Evolutionary conservation across 164 flowering plant genomes (phyloP), one percentile per base, ranked within the genome.

Genomic region (Litsea cubeba): DNA sequence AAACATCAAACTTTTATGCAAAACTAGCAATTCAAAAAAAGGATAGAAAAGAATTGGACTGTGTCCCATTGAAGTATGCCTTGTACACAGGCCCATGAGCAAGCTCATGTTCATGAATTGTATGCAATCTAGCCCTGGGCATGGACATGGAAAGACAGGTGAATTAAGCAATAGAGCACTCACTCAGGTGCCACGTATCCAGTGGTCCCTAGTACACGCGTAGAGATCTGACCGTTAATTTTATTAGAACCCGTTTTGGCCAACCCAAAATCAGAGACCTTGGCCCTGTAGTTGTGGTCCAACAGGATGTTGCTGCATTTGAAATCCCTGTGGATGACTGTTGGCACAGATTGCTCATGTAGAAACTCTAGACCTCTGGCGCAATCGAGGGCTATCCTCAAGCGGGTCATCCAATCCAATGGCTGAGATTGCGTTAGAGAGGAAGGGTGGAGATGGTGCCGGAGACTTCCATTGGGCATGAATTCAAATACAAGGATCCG

Each of bases 151-250:
- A 40, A 40, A 40, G 10, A 40, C 46, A 40, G 11, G 46, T 4
- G 46, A 40, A 40, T 40, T 40, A 24, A 24, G 28, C 17, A 62
- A 46, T 28, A 17, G 72, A 6, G 12, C 12, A 90, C 99, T 89
- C 71, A 95, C 99, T 95, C 99, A 23, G 99, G 99, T 18, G 99
- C 95, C 64, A 93, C 76, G 74, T 92, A 93, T 67, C 97, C 98
- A 1, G 92, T 91, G 81, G 97, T 91, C 78, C 97, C 99, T 30
- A 87, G 70, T 32, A 92, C 88, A 0, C 88, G 85, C 0, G 97
- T 89, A 1, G 90, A 80, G 65, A 90, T 83, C 79, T 87, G 95
- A 65, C 97, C 93, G n/a, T 91, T 90, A 76, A 88, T 86, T 83
- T 89, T 95, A 71, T 90, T 90, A 0, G 98, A 90, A 0, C 90